phyloP scores from a whole-genome alignment of 192 early-diverging fungal species.

The Umbelopsis ramanniana region DNA sequence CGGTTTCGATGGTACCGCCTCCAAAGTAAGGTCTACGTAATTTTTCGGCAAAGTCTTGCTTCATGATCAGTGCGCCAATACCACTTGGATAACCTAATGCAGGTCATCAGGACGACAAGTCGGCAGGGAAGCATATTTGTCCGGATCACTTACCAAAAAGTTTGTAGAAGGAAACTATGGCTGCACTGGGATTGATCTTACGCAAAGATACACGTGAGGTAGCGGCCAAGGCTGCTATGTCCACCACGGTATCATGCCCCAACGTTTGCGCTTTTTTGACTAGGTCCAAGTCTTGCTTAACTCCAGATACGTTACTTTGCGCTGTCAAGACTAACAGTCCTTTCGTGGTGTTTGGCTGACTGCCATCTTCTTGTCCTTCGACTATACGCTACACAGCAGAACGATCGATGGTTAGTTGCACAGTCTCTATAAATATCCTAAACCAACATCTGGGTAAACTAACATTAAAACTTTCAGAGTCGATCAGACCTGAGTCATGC shows the following conservation, averaged over 20 bases:
- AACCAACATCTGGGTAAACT: no score
- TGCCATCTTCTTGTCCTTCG: background rate
- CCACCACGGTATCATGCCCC: background rate
- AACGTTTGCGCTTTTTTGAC: background rate
- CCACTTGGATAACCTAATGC: background rate
- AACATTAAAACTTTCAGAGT: background rate
- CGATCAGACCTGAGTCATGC: background rate
- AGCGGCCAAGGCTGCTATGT: slow-evolving; percentile 3
- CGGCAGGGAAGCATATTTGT: background rate
- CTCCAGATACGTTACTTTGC: slow-evolving; percentile 8
- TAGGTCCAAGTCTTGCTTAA: slow-evolving; percentile 8
- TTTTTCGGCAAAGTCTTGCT: background rate
- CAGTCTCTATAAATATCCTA: no score
- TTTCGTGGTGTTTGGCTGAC: background rate
- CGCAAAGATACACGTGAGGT: slow-evolving; percentile 1
- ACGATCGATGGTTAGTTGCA: no score
- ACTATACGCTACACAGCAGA: no score
- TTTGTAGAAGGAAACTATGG: slow-evolving; percentile 11
- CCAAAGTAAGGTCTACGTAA: slow-evolving; percentile 19
- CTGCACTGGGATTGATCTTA: background rate
- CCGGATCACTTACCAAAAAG: background rate
- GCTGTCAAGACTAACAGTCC: background rate
- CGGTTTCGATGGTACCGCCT: slow-evolving; percentile 6
- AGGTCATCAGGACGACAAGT: background rate
- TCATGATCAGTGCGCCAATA: slow-evolving; percentile 11